A percentile compares a stretch with the other conserved stretches of the same genome.
phyloP scores from a whole-genome alignment of 1,284 basidiomycete species.

The Pseudozyma thailandica region DNA sequence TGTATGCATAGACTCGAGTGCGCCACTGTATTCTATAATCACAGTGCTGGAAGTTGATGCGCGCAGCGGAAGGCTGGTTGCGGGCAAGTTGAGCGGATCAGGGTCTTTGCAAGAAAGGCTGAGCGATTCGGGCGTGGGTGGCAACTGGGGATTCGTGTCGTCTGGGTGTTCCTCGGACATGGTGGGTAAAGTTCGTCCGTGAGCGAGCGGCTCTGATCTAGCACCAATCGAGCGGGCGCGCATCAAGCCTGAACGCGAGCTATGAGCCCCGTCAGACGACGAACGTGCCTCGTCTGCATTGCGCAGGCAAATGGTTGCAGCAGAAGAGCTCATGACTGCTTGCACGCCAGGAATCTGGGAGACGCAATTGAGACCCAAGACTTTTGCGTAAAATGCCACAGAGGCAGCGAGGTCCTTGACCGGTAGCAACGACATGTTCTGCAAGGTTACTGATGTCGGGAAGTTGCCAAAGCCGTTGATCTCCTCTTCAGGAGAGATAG shows the following conservation, averaged over 20 bases:
- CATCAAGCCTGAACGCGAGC: constrained; percentile 12
- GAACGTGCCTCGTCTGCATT: constrained; percentile 16
- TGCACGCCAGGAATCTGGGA: constrained; percentile 24
- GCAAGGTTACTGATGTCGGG: constrained; percentile 3
- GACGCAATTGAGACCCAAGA: constrained; percentile 33
- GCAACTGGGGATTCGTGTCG: constrained; percentile 1
- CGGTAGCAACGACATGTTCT: constrained; percentile 30
- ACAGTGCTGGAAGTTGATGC: constrained; percentile 7
- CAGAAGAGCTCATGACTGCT: constrained; percentile 31
- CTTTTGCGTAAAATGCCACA: constrained; percentile 34
- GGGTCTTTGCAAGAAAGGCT: constrained; percentile 16
- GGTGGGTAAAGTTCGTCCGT: constrained; percentile 13
- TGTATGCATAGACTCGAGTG: constrained; percentile 31
- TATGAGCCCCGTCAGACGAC: constrained; percentile 6
- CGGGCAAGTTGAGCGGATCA: constrained; percentile 17
- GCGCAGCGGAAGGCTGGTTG: constrained; percentile 18
- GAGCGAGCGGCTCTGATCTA: neutral
- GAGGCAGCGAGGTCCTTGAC: constrained; percentile 29
- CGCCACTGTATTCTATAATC: constrained; percentile 29
- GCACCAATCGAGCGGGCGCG: constrained; percentile 10
- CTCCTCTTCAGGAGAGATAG: constrained; percentile 23
- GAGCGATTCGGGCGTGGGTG: constrained; percentile 24
- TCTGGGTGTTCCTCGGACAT: constrained; percentile 11
- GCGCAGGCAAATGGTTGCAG: constrained; percentile 36
- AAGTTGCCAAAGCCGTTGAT: constrained; percentile 19